Conservation (phyloP, 1,139 yeast genomes). For the Taphrina populina region DNA sequence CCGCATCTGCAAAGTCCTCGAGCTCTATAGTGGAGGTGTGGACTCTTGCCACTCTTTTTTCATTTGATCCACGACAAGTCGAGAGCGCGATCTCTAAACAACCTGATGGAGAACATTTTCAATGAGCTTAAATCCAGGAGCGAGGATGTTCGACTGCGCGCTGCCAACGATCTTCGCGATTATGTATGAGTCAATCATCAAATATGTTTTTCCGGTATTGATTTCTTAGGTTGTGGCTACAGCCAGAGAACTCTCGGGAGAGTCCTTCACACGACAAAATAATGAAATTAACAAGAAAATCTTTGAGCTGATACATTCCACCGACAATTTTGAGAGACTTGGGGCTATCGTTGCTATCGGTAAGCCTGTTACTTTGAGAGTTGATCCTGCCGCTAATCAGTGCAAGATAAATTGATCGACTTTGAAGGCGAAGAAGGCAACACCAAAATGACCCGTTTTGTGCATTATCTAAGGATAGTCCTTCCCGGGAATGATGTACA, state of each 20-base stretch:
- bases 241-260: slow-evolving; percentile 72
- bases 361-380: slow-evolving; percentile 1
- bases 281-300: slow-evolving; percentile 85
- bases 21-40: too few species aligned
- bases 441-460: slow-evolving; percentile 84
- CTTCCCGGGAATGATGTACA: slow-evolving; percentile 79
- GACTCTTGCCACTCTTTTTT: too few species aligned
- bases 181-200: slow-evolving; percentile 48
- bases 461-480: slow-evolving; percentile 77
- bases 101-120: slow-evolving; percentile 28
- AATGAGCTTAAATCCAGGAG: slow-evolving; percentile 26
- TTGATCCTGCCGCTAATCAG: neutral
- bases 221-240: slow-evolving; percentile 51
- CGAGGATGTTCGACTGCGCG: slow-evolving; percentile 44
- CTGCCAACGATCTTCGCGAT: slow-evolving; percentile 64
- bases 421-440: slow-evolving; percentile 78
- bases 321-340: slow-evolving; percentile 67
- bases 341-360: slow-evolving; percentile 86
- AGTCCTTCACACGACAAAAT: slow-evolving; percentile 75
- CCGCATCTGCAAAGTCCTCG: too few species aligned
- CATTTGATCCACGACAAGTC: too few species aligned
- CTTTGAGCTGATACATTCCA: slow-evolving; percentile 77
- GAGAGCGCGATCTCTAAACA: too few species aligned
- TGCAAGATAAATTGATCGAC: slow-evolving; percentile 68
- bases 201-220: neutral